A percentile compares a stretch with the other conserved stretches of the same genome.
phyloP scores from a whole-genome alignment of 2,329 filamentous ascomycete species.

The Diaporthe amygdali region DNA sequence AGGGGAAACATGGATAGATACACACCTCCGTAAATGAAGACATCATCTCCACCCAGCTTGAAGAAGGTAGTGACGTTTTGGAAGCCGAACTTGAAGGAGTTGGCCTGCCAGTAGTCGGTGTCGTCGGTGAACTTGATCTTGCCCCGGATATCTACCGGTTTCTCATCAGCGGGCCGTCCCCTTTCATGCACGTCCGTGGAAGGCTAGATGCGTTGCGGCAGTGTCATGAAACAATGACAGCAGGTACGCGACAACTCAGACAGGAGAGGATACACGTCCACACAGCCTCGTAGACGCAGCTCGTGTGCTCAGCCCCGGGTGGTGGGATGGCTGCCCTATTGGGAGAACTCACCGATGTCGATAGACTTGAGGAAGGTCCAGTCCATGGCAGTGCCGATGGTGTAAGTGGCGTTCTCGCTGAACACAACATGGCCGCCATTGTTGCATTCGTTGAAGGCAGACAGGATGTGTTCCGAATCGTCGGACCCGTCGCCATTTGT shows the following conservation, averaged over 20 bases:
- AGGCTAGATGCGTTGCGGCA: neutral
- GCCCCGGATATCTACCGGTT: constrained; percentile 33
- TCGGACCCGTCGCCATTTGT: constrained; percentile 50
- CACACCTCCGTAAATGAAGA: constrained; percentile 67
- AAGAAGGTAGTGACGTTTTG: constrained; percentile 73
- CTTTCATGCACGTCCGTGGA: neutral
- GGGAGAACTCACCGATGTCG: constrained; percentile 54
- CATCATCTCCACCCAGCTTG: constrained; percentile 68
- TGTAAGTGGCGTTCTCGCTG: constrained; percentile 57
- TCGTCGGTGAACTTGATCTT: constrained; percentile 66
- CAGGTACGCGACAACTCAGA: constrained; percentile 25
- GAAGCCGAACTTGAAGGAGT: constrained; percentile 66
- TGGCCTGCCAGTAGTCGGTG: constrained; percentile 69
- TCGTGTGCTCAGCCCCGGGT: neutral
- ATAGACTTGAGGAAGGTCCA: constrained; percentile 66
- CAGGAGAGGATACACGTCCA: neutral
- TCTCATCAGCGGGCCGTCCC: constrained; percentile 20
- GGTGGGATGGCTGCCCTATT: neutral
- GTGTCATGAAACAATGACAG: neutral
- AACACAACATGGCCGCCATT: constrained; percentile 65
- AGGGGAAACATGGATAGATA: neutral
- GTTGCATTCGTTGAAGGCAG: constrained; percentile 60
- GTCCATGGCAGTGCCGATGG: constrained; percentile 66
- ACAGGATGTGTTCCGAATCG: constrained; percentile 45
- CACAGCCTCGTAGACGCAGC: neutral